Conservation (phyloP, 2,329 filamentous ascomycete genomes). For the Aspergillus intermedius region DNA sequence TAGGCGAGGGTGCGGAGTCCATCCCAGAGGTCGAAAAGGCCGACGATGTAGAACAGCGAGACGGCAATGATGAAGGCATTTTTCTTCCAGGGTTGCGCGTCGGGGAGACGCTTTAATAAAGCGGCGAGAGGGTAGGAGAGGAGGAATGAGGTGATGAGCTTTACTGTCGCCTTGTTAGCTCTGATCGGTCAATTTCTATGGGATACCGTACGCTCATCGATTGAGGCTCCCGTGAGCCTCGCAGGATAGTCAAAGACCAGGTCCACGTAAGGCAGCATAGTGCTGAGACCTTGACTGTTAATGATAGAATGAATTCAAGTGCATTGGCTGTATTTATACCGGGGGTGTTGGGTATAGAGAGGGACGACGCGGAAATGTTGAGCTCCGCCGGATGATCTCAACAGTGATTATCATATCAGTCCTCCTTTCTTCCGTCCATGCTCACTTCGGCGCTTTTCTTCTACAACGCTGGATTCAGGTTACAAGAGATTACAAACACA, state of each 20-base stretch:
- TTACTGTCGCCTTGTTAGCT: conserved; percentile 55
- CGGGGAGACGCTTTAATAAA: conserved; percentile 81
- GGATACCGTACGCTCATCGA: conserved; percentile 53
- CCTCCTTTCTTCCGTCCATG: conserved; percentile 1
- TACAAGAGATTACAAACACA: neutral
- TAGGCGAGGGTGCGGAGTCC: conserved; percentile 74
- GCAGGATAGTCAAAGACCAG: conserved; percentile 56
- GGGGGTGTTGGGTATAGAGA: too few species aligned
- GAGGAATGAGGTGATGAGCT: conserved; percentile 84
- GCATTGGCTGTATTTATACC: too few species aligned
- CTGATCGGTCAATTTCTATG: neutral
- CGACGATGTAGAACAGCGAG: conserved; percentile 84
- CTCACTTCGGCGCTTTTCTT: neutral
- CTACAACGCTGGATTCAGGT: neutral
- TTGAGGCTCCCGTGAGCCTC: conserved; percentile 53
- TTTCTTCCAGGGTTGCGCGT: conserved; percentile 74
- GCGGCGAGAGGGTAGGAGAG: conserved; percentile 87
- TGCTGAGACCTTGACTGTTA: conserved; percentile 7
- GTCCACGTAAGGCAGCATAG: conserved; percentile 61
- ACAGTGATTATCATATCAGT: neutral
- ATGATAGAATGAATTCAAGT: too few species aligned
- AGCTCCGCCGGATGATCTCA: neutral
- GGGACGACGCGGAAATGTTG: too few species aligned
- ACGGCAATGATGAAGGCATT: conserved; percentile 78
- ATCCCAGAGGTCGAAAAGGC: conserved; percentile 85